Evolutionary conservation across 164 flowering plant species (phyloP), one percentile per base, ranked within the genome.

Genomic region (Nymphaea colorata): DNA sequence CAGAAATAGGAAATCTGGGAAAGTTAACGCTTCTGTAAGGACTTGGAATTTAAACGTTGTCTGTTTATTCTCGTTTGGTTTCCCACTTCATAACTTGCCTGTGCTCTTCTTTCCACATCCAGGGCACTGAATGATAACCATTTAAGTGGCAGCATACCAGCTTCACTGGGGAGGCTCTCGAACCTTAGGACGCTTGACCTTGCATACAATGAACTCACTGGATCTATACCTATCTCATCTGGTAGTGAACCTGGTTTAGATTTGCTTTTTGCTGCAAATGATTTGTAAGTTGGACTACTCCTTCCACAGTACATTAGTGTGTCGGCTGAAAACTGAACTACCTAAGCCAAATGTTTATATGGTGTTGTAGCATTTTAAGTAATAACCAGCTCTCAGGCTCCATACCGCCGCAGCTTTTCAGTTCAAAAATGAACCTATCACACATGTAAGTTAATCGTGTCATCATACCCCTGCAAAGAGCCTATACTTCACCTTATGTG

Each of bases 71-170:
- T 47, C 12, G 55, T 47, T 47, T 7, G 55, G 12, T 47, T 47
- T 47, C 12, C 7, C 63, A n/a, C 41, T n/a, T 61, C 16, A n/a
- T 64, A 45, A 61, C 41, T 18, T 62, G 63, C 62, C 42, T 63
- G 43, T 6, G 1, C 67, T 66, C 43, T 45, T 17, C 3, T 67
- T 66, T 14, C 43, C 90, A 47, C 55, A 47, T 12, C 55, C 55
- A 91, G 98, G 83, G 97, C 97, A 66, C 74, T 94, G 71, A 91
- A 91, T 67, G 82, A 90, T 6, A 94, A 94, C 78, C 88, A 89
- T 69, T 87, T 91, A 62, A 83, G 79, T 3, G 95, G 97, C 2
- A 64, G 43, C 4, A 88, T 94, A 67, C 98, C 97, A 36, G 74
- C 88, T 62, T 81, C 95, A 41, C 73, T 91, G 73, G 98, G 98